Evolutionary conservation across 257 asterid genomes (phyloP), one percentile per base, ranked within the genome.

Genomic region (Fraxinus excelsior): DNA sequence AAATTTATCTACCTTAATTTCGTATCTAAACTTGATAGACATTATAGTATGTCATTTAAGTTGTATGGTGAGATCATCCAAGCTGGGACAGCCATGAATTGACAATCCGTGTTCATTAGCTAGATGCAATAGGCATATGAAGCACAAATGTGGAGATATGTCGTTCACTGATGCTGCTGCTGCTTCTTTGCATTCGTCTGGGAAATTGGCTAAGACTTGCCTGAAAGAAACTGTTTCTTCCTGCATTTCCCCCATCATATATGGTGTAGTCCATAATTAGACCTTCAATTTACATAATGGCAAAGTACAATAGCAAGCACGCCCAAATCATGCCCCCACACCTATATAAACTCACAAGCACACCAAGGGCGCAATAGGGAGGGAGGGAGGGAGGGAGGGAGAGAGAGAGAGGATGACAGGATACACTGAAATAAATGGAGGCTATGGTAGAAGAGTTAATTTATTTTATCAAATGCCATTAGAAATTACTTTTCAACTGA

Each of bases 121-220:
- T 74, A 96, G 86, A 86, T 96, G 99, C 83, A 96, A 76, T n/a
- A 93, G 78, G 86, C 99, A 96, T 84, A 96, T 96, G 85, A 93
- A 96, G 86, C 97, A 96, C 83, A 96, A 44, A 82, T 96, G 99
- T 1, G 98, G 92, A 16, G 99, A 96, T 60, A 93, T 89, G 69
- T 92, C 97, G 25, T 62, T 75, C 19, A 81, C 56, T 42, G 95
- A 90, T 71, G 89, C 79, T 44, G 97, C 91, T 28, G 96, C 97
- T 75, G 97, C 91, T 32, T 94, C 97, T 75, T 73, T 80, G 85
- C 97, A 89, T 66, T 78, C 86, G 28, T 78, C 84, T 25, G 98
- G 97, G 80, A 96, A 91, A 28, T 72, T 77, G 49, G 91, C 87
- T 87, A 93, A 76, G 7, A 76, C 86, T 80, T 87, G 87, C 87